Evolutionary conservation across 441 rosid genomes (phyloP).

Genomic region (Populus hybrid): DNA sequence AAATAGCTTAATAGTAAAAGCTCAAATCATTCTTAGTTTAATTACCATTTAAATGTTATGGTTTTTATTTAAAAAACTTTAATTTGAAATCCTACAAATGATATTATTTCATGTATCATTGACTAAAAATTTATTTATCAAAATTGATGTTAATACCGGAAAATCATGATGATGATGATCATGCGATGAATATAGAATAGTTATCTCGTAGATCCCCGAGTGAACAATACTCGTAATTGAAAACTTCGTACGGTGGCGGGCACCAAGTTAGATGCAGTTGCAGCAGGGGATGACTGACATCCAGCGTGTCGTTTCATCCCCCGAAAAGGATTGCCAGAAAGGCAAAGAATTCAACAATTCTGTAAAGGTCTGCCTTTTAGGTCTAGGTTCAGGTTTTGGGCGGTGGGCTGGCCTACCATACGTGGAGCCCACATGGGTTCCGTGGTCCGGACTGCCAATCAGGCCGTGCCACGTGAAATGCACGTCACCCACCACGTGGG

Average conservation of each 20-base stretch:
- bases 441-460: background rate
- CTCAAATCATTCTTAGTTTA: no score
- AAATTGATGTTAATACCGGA: no score
- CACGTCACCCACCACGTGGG: slow-evolving; percentile 20
- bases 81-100: no score
- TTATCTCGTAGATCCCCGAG: no score
- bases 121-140: no score
- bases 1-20: no score
- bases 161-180: no score
- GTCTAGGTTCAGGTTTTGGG: slow-evolving; percentile 9
- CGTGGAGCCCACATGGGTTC: slow-evolving; percentile 3
- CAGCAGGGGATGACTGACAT: background rate
- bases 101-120: no score
- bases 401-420: slow-evolving; percentile 23
- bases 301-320: background rate
- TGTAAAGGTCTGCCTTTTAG: background rate
- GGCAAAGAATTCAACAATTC: background rate
- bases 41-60: no score
- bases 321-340: background rate
- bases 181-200: no score
- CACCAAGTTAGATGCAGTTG: background rate
- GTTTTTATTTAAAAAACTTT: no score
- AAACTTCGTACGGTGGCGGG: slow-evolving; percentile 39
- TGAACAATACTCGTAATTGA: background rate
- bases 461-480: background rate